These are phyloP conservation scores for Apiospora sp. DNA, from an alignment of 2,329 filamentous ascomycete species.

Conservation along the genomic window DNA sequence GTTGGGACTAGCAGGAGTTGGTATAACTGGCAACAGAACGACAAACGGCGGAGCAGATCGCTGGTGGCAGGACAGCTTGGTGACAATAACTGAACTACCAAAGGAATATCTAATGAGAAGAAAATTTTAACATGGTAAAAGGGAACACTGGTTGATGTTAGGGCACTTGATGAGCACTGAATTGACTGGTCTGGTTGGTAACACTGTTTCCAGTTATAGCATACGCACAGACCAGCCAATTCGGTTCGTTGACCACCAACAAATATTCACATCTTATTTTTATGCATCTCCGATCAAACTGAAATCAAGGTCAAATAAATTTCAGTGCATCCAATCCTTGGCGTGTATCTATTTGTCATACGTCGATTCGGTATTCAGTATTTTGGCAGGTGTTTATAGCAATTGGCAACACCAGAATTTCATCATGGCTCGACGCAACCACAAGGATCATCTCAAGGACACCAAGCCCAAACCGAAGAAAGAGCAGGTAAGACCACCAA, in stretches of 20 bases:
- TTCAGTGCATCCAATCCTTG: neutral
- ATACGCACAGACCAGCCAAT: neutral
- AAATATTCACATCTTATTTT: neutral
- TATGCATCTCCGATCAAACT: neutral
- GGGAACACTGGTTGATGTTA: too few species aligned
- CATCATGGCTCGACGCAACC: constrained; percentile 19
- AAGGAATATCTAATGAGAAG: neutral
- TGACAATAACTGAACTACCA: neutral
- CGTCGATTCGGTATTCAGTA: neutral
- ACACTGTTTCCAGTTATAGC: neutral
- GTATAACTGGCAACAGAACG: too few species aligned
- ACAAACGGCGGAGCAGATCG: too few species aligned
- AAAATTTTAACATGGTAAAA: neutral
- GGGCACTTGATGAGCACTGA: neutral
- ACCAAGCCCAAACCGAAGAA: constrained; percentile 35
- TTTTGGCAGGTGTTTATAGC: neutral
- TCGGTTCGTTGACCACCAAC: neutral
- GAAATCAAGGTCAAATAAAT: neutral
- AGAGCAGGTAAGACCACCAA: constrained; percentile 27
- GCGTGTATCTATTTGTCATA: neutral
- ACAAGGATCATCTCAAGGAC: constrained; percentile 24
- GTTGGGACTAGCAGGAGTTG: too few species aligned
- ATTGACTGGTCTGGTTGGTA: neutral
- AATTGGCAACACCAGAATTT: neutral
- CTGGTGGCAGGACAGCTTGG: neutral